Evolutionary conservation across 768 basidiomycete species (phyloP).

Genomic region (Boletus reticulatus): DNA sequence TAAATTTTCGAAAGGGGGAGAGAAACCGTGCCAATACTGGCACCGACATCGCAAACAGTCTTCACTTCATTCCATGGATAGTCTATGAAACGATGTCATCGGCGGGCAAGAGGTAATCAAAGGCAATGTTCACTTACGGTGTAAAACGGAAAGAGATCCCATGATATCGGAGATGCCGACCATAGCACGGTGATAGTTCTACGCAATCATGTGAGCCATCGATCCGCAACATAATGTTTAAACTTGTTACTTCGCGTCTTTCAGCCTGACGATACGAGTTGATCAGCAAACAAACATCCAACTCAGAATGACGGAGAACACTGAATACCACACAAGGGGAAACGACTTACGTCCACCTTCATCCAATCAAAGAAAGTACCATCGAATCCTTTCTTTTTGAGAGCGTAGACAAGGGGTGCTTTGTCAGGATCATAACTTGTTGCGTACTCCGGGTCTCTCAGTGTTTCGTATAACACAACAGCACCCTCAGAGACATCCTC

Average conservation of each 20-base stretch:
- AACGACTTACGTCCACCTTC: slow-evolving; percentile 16
- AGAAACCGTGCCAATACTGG: slow-evolving; percentile 30
- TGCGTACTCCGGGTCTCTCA: slow-evolving; percentile 26
- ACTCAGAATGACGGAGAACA: neutral
- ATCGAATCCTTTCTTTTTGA: slow-evolving; percentile 13
- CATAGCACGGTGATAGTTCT: slow-evolving; percentile 27
- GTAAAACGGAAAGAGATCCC: slow-evolving; percentile 22
- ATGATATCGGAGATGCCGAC: slow-evolving; percentile 17
- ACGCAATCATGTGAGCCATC: neutral
- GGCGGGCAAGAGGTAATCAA: neutral
- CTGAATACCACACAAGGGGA: neutral
- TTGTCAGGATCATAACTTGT: slow-evolving; percentile 21
- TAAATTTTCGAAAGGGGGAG: slow-evolving; percentile 23
- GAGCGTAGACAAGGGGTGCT: slow-evolving; percentile 21
- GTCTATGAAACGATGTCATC: slow-evolving; percentile 8
- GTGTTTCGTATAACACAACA: slow-evolving; percentile 20
- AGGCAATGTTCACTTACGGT: slow-evolving; percentile 14
- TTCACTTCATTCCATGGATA: slow-evolving; percentile 25
- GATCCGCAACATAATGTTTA: neutral
- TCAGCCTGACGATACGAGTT: slow-evolving; percentile 6
- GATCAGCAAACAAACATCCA: neutral
- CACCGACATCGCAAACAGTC: slow-evolving; percentile 30
- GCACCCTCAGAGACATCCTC: slow-evolving; percentile 15
- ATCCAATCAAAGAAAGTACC: slow-evolving; percentile 25
- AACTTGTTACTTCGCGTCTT: slow-evolving; percentile 11